phyloP scores from a whole-genome alignment of 805 yeast genomes.

The Hemisphaericaspora nanyangensis region DNA sequence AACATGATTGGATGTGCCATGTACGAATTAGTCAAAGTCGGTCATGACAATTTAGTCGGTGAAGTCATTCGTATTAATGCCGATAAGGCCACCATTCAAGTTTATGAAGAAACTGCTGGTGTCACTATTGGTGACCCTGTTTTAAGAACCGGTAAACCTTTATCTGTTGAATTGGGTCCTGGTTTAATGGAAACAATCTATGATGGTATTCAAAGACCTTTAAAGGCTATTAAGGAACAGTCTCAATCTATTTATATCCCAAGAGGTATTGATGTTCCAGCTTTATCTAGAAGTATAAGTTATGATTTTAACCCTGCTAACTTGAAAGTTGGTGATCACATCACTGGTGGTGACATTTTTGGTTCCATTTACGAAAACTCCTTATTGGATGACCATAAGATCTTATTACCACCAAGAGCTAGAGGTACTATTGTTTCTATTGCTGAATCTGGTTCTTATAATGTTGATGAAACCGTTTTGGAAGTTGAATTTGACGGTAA shows the following conservation, averaged over 20 bases:
- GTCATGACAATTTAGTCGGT: slow-evolving; percentile 95
- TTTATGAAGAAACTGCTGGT: slow-evolving; percentile 99
- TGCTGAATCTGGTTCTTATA: slow-evolving; percentile 87
- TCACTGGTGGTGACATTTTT: slow-evolving; percentile 96
- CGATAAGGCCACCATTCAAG: slow-evolving; percentile 98
- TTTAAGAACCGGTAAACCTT: slow-evolving; percentile 96
- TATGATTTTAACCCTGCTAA: slow-evolving; percentile 84
- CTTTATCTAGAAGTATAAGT: slow-evolving; percentile 75
- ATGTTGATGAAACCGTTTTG: slow-evolving; percentile 81
- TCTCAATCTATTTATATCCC: slow-evolving; percentile 96
- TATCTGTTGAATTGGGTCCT: slow-evolving; percentile 98
- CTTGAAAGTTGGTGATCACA: slow-evolving; percentile 91
- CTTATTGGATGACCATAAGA: slow-evolving; percentile 85
- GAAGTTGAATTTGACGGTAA: slow-evolving; percentile 95
- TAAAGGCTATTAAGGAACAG: slow-evolving; percentile 82
- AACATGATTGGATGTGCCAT: slow-evolving; percentile 99
- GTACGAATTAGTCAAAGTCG: slow-evolving; percentile 98
- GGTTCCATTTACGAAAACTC: slow-evolving; percentile 95
- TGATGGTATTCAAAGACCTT: slow-evolving; percentile 99
- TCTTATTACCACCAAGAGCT: slow-evolving; percentile 95
- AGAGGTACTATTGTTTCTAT: slow-evolving; percentile 93
- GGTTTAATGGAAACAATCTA: slow-evolving; percentile 99
- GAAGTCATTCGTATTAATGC: slow-evolving; percentile 96
- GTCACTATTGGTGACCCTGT: slow-evolving; percentile 99
- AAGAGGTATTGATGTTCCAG: slow-evolving; percentile 97